Percentiles rank a stretch among this genome's conserved stretches.
phyloP scores from a whole-genome alignment of 805 yeast genomes.

The Candida insectorum region DNA sequence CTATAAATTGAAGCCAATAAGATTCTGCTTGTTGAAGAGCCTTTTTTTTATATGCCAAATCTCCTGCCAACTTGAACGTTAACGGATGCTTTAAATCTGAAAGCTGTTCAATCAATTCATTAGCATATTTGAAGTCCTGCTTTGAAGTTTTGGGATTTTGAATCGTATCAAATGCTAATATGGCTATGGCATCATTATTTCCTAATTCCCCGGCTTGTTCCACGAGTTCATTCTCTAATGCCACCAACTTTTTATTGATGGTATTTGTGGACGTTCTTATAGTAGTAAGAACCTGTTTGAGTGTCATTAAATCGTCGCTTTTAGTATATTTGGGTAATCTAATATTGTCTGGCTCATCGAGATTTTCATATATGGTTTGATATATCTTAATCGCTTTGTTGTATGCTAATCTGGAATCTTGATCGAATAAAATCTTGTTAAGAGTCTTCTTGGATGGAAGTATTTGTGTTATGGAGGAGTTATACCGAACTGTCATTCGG shows the following conservation, averaged over 20 bases:
- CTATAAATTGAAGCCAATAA: conserved; percentile 57
- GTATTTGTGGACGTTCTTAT: conserved; percentile 60
- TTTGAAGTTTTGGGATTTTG: conserved; percentile 18
- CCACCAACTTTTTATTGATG: conserved; percentile 52
- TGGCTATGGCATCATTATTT: conserved; percentile 72
- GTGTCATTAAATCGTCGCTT: conserved; percentile 60
- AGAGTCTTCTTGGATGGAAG: conserved; percentile 59
- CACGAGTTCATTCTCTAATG: conserved; percentile 67
- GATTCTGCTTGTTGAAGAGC: conserved; percentile 51
- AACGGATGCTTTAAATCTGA: conserved; percentile 64
- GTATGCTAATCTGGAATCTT: conserved; percentile 56
- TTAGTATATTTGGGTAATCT: conserved; percentile 44
- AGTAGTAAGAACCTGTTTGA: conserved; percentile 64
- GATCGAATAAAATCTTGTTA: conserved; percentile 62
- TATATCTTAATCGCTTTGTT: conserved; percentile 53
- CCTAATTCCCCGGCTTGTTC: conserved; percentile 85
- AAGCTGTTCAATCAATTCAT: conserved; percentile 53
- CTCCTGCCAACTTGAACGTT: conserved; percentile 76
- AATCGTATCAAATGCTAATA: conserved; percentile 66
- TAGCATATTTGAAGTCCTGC: conserved; percentile 66
- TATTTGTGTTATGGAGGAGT: no score
- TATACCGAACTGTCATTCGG: no score
- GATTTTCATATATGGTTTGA: conserved; percentile 45
- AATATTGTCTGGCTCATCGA: conserved; percentile 39
- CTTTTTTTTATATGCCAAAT: conserved; percentile 55